A percentile compares a stretch with the other conserved stretches of the same genome.
These are phyloP conservation scores for Pestalotiopsis sp. DNA, from an alignment of 2,329 filamentous ascomycete genomes.

Conservation along the genomic window DNA sequence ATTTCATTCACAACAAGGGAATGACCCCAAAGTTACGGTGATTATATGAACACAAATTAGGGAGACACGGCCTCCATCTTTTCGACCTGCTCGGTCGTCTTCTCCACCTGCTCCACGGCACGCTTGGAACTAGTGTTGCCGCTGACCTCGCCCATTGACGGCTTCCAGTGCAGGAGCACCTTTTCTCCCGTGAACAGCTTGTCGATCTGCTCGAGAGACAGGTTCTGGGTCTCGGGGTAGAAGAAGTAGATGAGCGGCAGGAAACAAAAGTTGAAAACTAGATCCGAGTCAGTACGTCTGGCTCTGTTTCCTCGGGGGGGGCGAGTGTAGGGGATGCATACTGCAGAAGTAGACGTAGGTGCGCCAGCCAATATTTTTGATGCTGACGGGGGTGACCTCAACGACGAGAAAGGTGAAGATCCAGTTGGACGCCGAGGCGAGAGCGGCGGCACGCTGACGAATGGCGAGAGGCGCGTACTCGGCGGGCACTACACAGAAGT, in stretches of 20 bases:
- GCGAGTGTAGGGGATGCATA: not conserved
- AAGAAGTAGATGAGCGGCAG: constrained; percentile 6
- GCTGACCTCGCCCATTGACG: constrained; percentile 5
- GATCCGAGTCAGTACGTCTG: constrained; percentile 23
- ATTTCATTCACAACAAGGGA: not conserved
- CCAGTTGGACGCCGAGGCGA: constrained; percentile 39
- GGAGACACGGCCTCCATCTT: not conserved
- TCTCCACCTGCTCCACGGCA: not conserved
- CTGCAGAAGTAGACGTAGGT: constrained; percentile 23
- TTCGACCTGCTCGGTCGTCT: not conserved
- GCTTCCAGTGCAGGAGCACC: constrained; percentile 3
- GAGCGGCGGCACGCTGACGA: constrained; percentile 36
- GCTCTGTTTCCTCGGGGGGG: not conserved
- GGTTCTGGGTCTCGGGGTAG: constrained; percentile 20
- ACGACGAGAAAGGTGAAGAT: constrained; percentile 25
- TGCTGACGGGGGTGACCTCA: constrained; percentile 18
- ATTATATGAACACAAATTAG: not conserved
- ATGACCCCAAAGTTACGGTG: not conserved
- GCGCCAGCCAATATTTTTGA: constrained; percentile 16
- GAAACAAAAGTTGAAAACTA: constrained; percentile 32
- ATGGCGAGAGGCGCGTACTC: constrained; percentile 43
- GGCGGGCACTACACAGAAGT: constrained; percentile 35
- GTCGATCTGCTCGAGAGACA: constrained; percentile 32
- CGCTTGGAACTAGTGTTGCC: not conserved
- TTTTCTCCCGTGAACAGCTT: constrained; percentile 10